phyloP scores from a whole-genome alignment of 1,284 basidiomycete genomes.

The Inonotus obliquus region DNA sequence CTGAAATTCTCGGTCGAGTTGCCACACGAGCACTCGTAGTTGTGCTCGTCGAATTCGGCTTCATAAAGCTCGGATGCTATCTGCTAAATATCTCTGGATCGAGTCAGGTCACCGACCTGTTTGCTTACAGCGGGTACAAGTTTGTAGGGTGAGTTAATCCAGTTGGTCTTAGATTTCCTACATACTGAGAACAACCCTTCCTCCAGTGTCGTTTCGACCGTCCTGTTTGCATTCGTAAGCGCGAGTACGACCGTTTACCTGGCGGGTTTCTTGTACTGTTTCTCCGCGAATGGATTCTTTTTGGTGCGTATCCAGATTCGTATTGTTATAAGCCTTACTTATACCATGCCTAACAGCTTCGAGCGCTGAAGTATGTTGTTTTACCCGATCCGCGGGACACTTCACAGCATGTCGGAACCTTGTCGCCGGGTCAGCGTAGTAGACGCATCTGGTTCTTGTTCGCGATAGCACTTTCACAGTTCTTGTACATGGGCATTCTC shows the following conservation, averaged over 20 bases:
- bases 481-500: conserved; percentile 22
- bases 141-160: conserved; percentile 79
- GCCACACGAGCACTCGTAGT: conserved; percentile 82
- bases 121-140: conserved; percentile 93
- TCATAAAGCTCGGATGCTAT: conserved; percentile 90
- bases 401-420: conserved; percentile 17
- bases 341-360: conserved; percentile 14
- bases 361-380: conserved; percentile 22
- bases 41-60: conserved; percentile 80
- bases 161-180: not conserved
- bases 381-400: conserved; percentile 20
- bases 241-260: conserved; percentile 42
- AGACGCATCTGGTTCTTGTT: conserved; percentile 22
- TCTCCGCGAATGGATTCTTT: conserved; percentile 43
- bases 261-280: conserved; percentile 49
- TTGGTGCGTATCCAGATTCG: conserved; percentile 10
- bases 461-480: conserved; percentile 19
- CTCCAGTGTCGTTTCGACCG: conserved; percentile 32
- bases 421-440: conserved; percentile 20
- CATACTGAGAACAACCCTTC: not conserved
- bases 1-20: conserved; percentile 84
- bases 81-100: conserved; percentile 80
- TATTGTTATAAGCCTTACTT: not conserved
- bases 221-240: conserved; percentile 31
- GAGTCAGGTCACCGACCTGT: conserved; percentile 65